Evolutionary conservation across 2,329 filamentous ascomycete genomes (phyloP).

Genomic region (Capronia coronata): DNA sequence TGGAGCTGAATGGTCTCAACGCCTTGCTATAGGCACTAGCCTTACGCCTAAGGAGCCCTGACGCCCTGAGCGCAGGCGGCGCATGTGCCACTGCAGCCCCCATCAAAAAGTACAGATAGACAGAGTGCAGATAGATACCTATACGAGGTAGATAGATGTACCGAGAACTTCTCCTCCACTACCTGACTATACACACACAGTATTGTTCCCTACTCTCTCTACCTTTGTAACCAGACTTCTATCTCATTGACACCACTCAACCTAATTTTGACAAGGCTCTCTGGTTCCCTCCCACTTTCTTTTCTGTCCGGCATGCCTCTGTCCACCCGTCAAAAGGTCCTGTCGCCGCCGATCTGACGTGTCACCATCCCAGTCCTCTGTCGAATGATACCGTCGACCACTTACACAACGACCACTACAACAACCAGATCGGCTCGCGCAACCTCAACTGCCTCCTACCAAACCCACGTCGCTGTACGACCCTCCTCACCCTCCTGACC

Average conservation of each 20-base stretch:
- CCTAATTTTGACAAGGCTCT: background rate
- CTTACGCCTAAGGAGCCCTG: no score
- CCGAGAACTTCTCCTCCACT: no score
- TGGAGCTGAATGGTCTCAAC: no score
- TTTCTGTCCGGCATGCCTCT: background rate
- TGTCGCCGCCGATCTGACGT: background rate
- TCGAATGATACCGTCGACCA: conserved; percentile 3
- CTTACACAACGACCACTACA: background rate
- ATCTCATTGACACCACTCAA: background rate
- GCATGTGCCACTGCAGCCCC: no score
- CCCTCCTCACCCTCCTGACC: conserved; percentile 13
- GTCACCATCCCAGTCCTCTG: background rate
- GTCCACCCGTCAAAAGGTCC: background rate
- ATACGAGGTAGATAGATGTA: no score
- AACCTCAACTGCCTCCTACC: background rate
- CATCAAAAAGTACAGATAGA: no score
- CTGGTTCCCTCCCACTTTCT: background rate
- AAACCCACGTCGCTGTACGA: conserved; percentile 7
- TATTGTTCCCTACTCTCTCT: no score
- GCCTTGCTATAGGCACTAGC: no score
- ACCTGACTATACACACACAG: no score
- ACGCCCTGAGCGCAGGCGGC: no score
- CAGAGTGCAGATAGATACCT: no score
- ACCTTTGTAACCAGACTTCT: no score
- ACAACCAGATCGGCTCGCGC: conserved; percentile 6